Conservation (phyloP, 768 basidiomycete genomes). For the Crepidotus variabilis region DNA sequence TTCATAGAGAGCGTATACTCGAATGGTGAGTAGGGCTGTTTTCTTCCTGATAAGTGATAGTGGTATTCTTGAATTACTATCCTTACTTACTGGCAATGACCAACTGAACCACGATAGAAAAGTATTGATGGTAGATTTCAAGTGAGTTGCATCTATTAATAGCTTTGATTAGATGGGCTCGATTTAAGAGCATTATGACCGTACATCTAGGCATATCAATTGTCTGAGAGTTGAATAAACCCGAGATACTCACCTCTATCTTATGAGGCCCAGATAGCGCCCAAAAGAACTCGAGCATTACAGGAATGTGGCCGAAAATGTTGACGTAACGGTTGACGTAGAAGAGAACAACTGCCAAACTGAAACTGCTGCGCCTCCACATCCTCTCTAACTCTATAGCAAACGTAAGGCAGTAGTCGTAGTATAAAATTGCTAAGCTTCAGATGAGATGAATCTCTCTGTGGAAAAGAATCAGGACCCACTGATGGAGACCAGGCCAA, state of each 20-base stretch:
- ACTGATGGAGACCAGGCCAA: conserved; percentile 24
- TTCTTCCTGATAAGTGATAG: neutral
- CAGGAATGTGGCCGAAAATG: conserved; percentile 26
- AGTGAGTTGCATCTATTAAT: conserved; percentile 25
- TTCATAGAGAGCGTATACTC: conserved; percentile 11
- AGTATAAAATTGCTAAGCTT: conserved; percentile 20
- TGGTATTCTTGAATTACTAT: neutral
- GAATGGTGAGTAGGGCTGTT: conserved; percentile 4
- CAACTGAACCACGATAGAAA: conserved; percentile 28
- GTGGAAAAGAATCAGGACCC: conserved; percentile 1
- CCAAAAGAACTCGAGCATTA: conserved; percentile 23
- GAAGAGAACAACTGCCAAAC: conserved; percentile 25
- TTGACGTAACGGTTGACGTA: conserved; percentile 32
- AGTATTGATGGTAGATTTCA: conserved; percentile 30
- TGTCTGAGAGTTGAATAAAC: neutral
- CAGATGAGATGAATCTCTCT: neutral
- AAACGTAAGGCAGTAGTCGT: conserved; percentile 41
- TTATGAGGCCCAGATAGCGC: conserved; percentile 3
- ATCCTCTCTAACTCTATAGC: conserved; percentile 29
- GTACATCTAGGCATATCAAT: neutral
- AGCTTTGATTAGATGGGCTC: neutral
- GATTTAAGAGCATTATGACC: neutral
- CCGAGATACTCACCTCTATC: conserved; percentile 4
- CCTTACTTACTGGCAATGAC: conserved; percentile 26
- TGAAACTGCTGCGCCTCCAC: conserved; percentile 25